Conservation (phyloP, 371 early-diverging fungal genomes). For the Lichtheimia corymbifera region DNA sequence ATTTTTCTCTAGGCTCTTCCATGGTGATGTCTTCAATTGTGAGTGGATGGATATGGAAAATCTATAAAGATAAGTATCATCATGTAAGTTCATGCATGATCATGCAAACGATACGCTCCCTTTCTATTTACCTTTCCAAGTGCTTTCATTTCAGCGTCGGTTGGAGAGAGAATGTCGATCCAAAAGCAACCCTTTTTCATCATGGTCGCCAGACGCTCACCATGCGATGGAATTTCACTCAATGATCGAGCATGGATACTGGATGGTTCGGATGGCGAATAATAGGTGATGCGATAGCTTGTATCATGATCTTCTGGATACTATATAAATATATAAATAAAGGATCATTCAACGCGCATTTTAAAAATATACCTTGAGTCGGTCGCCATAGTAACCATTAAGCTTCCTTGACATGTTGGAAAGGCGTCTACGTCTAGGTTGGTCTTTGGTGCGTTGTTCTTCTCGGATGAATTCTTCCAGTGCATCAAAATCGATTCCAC, state of each 20-base stretch:
- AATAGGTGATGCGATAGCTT: constrained; percentile 41
- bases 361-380: constrained; percentile 17
- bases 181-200: constrained; percentile 71
- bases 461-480: constrained; percentile 18
- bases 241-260: constrained; percentile 46
- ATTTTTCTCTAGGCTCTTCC: constrained; percentile 91
- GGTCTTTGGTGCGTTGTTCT: constrained; percentile 11
- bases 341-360: no score
- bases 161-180: constrained; percentile 81
- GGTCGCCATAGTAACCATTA: constrained; percentile 18
- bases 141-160: constrained; percentile 73
- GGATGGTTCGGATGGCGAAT: constrained; percentile 37
- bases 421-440: constrained; percentile 17
- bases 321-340: background rate
- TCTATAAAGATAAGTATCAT: constrained; percentile 20
- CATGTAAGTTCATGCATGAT: background rate
- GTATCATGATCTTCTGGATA: constrained; percentile 25
- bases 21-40: constrained; percentile 91
- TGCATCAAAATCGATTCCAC: constrained; percentile 40
- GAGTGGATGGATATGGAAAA: constrained; percentile 85
- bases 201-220: constrained; percentile 31
- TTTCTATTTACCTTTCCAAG: constrained; percentile 43
- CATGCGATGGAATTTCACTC: constrained; percentile 39
- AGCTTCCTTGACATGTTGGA: constrained; percentile 21
- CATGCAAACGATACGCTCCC: no score